phyloP scores from a whole-genome alignment of 306 rosid species.

The Cicer bijugum region DNA sequence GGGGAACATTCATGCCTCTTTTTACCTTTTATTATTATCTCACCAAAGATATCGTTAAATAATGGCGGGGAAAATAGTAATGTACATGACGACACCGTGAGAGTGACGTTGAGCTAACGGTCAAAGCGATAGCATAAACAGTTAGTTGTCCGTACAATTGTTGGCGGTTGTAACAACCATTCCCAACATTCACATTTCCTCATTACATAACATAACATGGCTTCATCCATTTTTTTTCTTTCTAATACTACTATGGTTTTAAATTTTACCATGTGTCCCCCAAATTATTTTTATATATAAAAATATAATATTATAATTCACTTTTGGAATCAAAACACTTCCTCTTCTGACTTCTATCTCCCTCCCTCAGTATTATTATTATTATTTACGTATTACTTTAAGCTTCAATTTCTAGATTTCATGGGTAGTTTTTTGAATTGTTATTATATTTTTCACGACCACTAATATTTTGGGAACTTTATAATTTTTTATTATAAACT shows the following conservation, averaged over 20 bases:
- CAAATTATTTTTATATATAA: not conserved
- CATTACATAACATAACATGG: not conserved
- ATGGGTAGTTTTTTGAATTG: constrained; percentile 5
- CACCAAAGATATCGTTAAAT: not conserved
- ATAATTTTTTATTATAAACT: not conserved
- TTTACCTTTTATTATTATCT: no score
- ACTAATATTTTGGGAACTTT: not conserved
- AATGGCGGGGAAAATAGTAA: not conserved
- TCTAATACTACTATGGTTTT: not conserved
- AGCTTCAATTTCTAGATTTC: constrained; percentile 26
- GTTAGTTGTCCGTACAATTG: constrained; percentile 15
- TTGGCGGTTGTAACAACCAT: constrained; percentile 27
- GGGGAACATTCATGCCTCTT: no score
- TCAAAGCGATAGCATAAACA: not conserved
- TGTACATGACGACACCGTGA: not conserved
- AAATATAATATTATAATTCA: not conserved
- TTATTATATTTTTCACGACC: not conserved
- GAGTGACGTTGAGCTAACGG: not conserved
- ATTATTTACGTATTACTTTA: not conserved
- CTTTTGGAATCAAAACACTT: constrained; percentile 15
- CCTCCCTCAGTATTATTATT: not conserved
- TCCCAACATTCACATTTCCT: not conserved
- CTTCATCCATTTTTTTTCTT: not conserved
- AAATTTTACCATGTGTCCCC: not conserved
- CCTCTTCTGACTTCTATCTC: not conserved